Evolutionary conservation across 1,284 basidiomycete species (phyloP), one percentile per base, ranked within the genome.

Genomic region (Fomitopsis schrenkii): DNA sequence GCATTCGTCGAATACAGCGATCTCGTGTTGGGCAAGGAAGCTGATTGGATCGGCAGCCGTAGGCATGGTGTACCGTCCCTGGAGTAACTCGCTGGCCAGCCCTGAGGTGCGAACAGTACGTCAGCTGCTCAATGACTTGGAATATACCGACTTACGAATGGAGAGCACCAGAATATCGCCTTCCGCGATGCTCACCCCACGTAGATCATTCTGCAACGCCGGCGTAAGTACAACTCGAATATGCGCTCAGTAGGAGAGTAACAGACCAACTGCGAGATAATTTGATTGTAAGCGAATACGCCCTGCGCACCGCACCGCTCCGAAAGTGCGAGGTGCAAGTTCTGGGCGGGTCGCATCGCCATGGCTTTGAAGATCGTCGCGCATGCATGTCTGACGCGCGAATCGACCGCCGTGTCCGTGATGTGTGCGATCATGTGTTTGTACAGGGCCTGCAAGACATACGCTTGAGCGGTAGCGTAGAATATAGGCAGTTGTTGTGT

Each of bases 401-500:
- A 48, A 55, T 72, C 68, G 0, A 63, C 41, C 0, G 56, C 46
- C 0, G 58, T 38, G 38, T 68, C 68, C 2, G 42, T 58, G 59
- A 79, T 77, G 6, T 66, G 35, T 1, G 45, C 50, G 8, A 67
- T 52, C 4, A 72, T 68, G 28, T 45, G 54, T 54, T 66, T 63
- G 19, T 60, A 58, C 48, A 72, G 71, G 35, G 69, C 73, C 36
- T 68, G 58, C 50, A 76, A 53, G 6, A 79, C 74, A 50, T 67
- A 70, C 2, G 70, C 59, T 48, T 78, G 74, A 2, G 77, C 72
- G 8, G 41, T 57, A 2, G 75, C 74, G 6, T 68, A 66, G 8
- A 80, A 58, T 19, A 81, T 70, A 3, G 79, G 76, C 14, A 70
- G 65, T 44, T 80, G 72, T 62, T 80, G 79, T 1, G 78, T 80